Evolutionary conservation across 2,329 filamentous ascomycete genomes (phyloP).

Genomic region (Verticillium dahliae): DNA sequence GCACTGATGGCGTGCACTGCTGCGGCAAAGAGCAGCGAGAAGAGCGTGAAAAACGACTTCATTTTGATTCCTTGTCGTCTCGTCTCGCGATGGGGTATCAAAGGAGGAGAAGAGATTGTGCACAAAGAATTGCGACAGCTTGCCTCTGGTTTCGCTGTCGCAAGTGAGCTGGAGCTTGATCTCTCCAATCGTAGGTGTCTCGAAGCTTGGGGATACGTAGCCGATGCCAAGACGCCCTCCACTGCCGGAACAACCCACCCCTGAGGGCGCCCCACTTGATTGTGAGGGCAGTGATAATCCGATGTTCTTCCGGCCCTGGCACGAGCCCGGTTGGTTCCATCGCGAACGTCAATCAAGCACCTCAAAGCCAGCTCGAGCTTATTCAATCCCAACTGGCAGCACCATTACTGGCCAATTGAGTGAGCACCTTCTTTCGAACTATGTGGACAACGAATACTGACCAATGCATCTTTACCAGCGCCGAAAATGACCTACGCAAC

Average conservation of each 20-base stretch:
- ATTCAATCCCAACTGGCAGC: slow-evolving; percentile 8
- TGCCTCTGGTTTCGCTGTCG: slow-evolving; percentile 1
- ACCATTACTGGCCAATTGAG: slow-evolving; percentile 27
- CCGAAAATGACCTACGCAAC: slow-evolving; percentile 51
- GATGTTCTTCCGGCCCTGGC: neutral
- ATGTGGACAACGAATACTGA: neutral
- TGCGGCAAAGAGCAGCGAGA: slow-evolving; percentile 56
- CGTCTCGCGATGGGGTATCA: slow-evolving; percentile 6
- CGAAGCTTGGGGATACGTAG: slow-evolving; percentile 18
- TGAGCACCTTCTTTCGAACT: slow-evolving; percentile 7
- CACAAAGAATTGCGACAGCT: slow-evolving; percentile 14
- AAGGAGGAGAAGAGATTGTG: slow-evolving; percentile 12
- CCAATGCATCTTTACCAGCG: neutral
- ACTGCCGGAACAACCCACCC: neutral
- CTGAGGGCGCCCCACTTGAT: neutral
- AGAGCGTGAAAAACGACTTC: slow-evolving; percentile 66
- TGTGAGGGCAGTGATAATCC: neutral
- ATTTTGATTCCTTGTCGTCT: slow-evolving; percentile 40
- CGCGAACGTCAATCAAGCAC: slow-evolving; percentile 1
- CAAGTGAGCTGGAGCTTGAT: neutral
- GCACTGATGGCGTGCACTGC: slow-evolving; percentile 72
- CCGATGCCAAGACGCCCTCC: slow-evolving; percentile 9
- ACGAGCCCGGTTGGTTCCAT: neutral
- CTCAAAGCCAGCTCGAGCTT: neutral
- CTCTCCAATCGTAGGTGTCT: slow-evolving; percentile 1